Evolutionary conservation across 352 stramenopile species (phyloP), one percentile per base, ranked within the genome.

Genomic region (Hyaloperonospora brassicae): DNA sequence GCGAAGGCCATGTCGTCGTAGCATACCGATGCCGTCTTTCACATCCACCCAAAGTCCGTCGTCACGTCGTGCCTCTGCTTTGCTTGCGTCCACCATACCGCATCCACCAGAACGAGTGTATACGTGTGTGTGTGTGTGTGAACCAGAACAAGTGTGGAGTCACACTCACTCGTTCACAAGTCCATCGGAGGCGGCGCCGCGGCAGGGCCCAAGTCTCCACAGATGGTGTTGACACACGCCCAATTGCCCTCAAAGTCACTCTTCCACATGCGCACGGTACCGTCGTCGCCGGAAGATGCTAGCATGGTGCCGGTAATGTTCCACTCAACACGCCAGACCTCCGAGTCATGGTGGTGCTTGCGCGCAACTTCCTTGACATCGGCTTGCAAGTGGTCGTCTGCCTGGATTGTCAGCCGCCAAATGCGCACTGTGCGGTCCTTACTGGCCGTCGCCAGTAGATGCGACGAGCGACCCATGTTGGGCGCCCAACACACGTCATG

Each of bases 261-360:
- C 64, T 98, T 96, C 92, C 91, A 98, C 64, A 98, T 81, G 46
- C 91, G 79, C n/a, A 98, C 87, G 12, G 89, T 93, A 47, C 94
- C 94, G 50, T 95, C 86, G 66, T 98, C 95, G 7, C 95, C 91
- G 2, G 84, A 96, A 43, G 84, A 96, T 27, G 92, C 92, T 45
- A 98, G 65, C 59, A 98, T 96, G 12, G 93, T 98, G 23, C 95
- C 95, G 9, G 95, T 97, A 39, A 98, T 84, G 60, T 98, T 98
- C 93, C 93, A 98, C 68, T 98, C 87, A 47, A 97, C 95, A 36
- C 91, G 83, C 95, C 95, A 98, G 23, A 97, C 87, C 58, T 98
- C 82, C 62, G 74, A 90, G 66, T 87, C 75, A 68, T 89, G 79
- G 59, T 93, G 84, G 53, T 92, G 78, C 56, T 90, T 89, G 13